Evolutionary conservation across 352 stramenopile species (phyloP).

Genomic region (Phytophthora sp.): DNA sequence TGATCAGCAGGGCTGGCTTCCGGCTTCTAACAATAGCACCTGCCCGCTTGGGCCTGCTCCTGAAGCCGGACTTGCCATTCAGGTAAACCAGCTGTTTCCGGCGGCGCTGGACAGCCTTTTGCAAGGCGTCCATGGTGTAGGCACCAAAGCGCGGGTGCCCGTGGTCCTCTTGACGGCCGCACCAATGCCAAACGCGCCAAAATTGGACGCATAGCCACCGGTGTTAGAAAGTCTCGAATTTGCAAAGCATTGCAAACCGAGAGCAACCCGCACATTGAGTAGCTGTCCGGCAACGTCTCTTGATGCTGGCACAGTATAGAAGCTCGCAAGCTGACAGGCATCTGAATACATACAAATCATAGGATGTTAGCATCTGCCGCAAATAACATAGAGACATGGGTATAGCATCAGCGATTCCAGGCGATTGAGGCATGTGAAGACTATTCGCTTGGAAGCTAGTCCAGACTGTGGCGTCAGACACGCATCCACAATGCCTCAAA

Average conservation of each 20-base stretch:
- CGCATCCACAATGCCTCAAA: not conserved
- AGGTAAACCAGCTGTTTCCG: conserved; percentile 9
- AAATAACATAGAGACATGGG: not conserved
- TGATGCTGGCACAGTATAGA: conserved; percentile 13
- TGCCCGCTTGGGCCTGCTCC: not conserved
- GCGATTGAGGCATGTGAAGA: not conserved
- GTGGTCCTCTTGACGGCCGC: not conserved
- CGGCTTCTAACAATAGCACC: not conserved
- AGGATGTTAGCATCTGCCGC: not conserved
- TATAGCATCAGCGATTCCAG: not conserved
- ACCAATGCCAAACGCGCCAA: not conserved
- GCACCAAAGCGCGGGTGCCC: not conserved
- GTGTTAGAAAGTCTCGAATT: conserved; percentile 13
- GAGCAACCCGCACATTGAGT: conserved; percentile 10
- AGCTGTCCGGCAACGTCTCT: not conserved
- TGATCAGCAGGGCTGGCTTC: not conserved
- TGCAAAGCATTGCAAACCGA: conserved; percentile 9
- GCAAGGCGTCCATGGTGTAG: conserved; percentile 7
- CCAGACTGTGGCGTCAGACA: not conserved
- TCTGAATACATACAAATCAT: not conserved
- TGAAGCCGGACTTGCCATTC: conserved; percentile 7
- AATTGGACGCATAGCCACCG: not conserved
- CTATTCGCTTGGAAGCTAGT: not conserved
- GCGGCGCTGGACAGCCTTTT: not conserved
- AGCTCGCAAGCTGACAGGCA: not conserved